phyloP scores from a whole-genome alignment of 2,329 filamentous ascomycete species.

The Fusarium nygamai region DNA sequence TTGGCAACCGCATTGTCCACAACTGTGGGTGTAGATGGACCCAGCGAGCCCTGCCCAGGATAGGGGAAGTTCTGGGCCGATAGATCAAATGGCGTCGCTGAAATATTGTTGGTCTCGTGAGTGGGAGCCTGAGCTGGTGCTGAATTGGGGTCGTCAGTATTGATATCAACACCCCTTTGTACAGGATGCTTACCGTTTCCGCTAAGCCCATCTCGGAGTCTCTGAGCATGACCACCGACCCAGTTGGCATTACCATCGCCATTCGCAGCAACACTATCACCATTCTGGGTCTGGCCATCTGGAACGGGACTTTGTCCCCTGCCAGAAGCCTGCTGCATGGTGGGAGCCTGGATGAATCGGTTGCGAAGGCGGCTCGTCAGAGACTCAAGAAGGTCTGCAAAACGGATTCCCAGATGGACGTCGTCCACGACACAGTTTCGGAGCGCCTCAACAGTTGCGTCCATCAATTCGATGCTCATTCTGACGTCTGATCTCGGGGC shows the following conservation, averaged over 20 bases:
- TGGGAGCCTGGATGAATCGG: conserved; percentile 75
- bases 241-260: conserved; percentile 43
- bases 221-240: conserved; percentile 53
- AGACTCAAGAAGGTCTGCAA: conserved; percentile 83
- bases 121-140: conserved; percentile 49
- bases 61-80: conserved; percentile 65
- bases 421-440: conserved; percentile 85
- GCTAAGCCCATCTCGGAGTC: conserved; percentile 53
- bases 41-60: conserved; percentile 59
- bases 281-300: conserved; percentile 41
- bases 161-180: background rate
- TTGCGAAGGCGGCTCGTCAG: conserved; percentile 78
- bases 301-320: conserved; percentile 55
- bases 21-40: conserved; percentile 60
- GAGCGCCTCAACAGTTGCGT: conserved; percentile 77
- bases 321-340: conserved; percentile 53
- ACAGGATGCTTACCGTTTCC: conserved; percentile 48
- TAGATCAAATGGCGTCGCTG: conserved; percentile 71
- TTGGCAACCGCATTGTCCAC: conserved; percentile 43
- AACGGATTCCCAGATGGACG: conserved; percentile 84
- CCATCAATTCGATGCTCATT: conserved; percentile 78
- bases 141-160: conserved; percentile 36
- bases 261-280: conserved; percentile 41
- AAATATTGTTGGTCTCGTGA: conserved; percentile 62
- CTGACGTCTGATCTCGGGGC: conserved; percentile 82